Percentiles rank a stretch among this genome's conserved stretches.
phyloP scores from a whole-genome alignment of 2,329 filamentous ascomycete species.

The Venturia effusa region DNA sequence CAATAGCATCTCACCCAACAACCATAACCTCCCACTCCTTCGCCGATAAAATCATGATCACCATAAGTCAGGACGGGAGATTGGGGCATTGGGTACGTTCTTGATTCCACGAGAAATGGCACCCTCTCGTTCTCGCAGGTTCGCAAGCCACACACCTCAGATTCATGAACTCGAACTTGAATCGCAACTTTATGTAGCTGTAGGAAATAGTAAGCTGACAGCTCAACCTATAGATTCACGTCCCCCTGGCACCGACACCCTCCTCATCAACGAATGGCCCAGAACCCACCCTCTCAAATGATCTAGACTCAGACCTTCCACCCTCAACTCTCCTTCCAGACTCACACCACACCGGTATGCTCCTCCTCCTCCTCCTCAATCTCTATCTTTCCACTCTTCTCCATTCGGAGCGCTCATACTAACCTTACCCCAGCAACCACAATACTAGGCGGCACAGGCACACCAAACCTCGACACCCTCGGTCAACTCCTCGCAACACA shows the following conservation, averaged over 20 bases:
- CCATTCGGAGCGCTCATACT: background rate
- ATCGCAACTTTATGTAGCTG: background rate
- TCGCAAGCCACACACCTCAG: background rate
- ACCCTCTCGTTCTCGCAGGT: background rate
- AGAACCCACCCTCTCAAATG: conserved; percentile 21
- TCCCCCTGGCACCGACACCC: conserved; percentile 57
- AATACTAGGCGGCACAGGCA: conserved; percentile 70
- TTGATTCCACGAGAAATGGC: background rate
- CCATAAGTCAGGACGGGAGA: conserved; percentile 73
- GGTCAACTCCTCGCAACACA: conserved; percentile 86
- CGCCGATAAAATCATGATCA: conserved; percentile 82
- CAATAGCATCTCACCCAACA: conserved; percentile 41
- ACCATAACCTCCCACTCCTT: conserved; percentile 65
- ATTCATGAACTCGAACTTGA: background rate
- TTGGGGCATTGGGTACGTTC: conserved; percentile 81
- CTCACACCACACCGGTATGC: conserved; percentile 53
- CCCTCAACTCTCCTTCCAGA: conserved; percentile 54
- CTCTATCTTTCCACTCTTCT: background rate
- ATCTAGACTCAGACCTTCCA: conserved; percentile 18
- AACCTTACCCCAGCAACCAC: conserved; percentile 51
- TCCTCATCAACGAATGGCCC: conserved; percentile 48
- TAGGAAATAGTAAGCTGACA: conserved; percentile 15
- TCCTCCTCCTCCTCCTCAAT: background rate
- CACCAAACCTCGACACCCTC: conserved; percentile 61
- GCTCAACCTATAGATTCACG: conserved; percentile 51